Base-by-base conservation (phyloP, 495 filamentous ascomycete genomes). In the Hyaloscypha variabilis region DNA sequence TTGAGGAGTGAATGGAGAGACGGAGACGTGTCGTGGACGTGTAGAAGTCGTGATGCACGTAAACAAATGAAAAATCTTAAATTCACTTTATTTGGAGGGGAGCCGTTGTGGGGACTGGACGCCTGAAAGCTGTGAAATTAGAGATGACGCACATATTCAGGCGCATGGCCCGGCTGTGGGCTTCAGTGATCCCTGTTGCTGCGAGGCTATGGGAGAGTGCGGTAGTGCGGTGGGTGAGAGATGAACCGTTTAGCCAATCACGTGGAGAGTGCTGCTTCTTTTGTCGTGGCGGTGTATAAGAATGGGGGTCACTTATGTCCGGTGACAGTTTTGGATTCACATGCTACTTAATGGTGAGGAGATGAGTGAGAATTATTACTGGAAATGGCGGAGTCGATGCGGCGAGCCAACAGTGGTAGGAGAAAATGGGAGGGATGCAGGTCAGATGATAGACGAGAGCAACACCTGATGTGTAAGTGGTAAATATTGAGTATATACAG, bases 61-160 rank as follows among this genome's bases (percentile, higher is more conserved):
- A 19, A 46, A 46, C 39, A 46, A 46, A 19, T 34, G 13, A 17
- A 46, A 17, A 3, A 46, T 46, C 19, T 46, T 46, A 46, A 17
- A 17, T 46, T 46, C 39, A 46, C 11, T 46, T 19, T 2, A 46
- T 46, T 46, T 46, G 11, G 39, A 46, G 39, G 6, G 1, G 11
- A 46, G 39, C 39, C 17, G 17, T 11, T 46, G 39, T 46, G 39
- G 39, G 17, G 39, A 46, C 39, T 46, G 39, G 39, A 46, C 31
- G 31, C 31, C 39, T 46, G 39, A 19, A 17, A 10, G 13, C 39
- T 10, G 51, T 8, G 51, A 54, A 25, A 54, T 54, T 54, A 14
- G 51, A 54, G 8, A 54, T 54, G 51, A 54, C 51, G 51, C 51
- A 54, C 51, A 25, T 24, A 25, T 24, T 54, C 51, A 54, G 51